Evolutionary conservation across 176 grass and related monocot species (phyloP).

Genomic region (Ampelocalamus luodianensis): DNA sequence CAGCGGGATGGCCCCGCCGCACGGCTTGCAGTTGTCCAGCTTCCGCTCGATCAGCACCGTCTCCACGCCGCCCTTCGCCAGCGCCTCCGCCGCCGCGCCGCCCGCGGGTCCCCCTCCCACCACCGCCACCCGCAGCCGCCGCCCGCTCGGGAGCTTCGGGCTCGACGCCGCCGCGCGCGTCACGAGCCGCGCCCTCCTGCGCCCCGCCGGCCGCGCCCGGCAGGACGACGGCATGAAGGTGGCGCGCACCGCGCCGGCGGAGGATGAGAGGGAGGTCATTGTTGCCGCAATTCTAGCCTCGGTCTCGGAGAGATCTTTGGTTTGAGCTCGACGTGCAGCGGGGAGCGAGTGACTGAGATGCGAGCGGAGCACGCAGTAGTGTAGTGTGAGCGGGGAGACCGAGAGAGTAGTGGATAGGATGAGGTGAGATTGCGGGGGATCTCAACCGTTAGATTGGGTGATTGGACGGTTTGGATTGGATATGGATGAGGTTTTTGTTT

Average conservation of each 20-base stretch:
- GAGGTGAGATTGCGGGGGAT: slow-evolving; percentile 50
- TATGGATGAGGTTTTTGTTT: slow-evolving; percentile 71
- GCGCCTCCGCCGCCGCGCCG: slow-evolving; percentile 79
- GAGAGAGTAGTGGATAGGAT: slow-evolving; percentile 63
- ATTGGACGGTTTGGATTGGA: slow-evolving; percentile 42
- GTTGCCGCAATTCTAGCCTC: slow-evolving; percentile 4
- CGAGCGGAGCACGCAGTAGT: slow-evolving; percentile 25
- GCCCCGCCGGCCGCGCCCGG: slow-evolving; percentile 29
- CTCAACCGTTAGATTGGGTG: slow-evolving; percentile 41
- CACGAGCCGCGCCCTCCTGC: slow-evolving; percentile 27
- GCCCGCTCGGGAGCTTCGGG: slow-evolving; percentile 65
- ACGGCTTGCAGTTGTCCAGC: slow-evolving; percentile 98
- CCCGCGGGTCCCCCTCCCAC: slow-evolving; percentile 84
- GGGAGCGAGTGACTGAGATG: slow-evolving; percentile 16
- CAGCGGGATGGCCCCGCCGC: slow-evolving; percentile 93
- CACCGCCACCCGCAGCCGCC: slow-evolving; percentile 77
- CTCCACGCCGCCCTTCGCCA: slow-evolving; percentile 95
- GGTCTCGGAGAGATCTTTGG: neutral
- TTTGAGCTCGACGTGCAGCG: slow-evolving; percentile 32
- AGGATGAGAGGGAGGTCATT: slow-evolving; percentile 79
- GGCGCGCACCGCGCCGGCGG: slow-evolving; percentile 48
- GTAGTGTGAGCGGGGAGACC: slow-evolving; percentile 17
- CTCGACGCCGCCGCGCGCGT: slow-evolving; percentile 64
- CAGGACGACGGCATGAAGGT: slow-evolving; percentile 49
- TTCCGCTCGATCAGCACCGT: slow-evolving; percentile 95